A percentile compares a stretch with the other conserved stretches of the same genome.
These are phyloP conservation scores for Scortechinia acanthostroma DNA, from an alignment of 2,329 filamentous ascomycete species.

Conservation along the genomic window DNA sequence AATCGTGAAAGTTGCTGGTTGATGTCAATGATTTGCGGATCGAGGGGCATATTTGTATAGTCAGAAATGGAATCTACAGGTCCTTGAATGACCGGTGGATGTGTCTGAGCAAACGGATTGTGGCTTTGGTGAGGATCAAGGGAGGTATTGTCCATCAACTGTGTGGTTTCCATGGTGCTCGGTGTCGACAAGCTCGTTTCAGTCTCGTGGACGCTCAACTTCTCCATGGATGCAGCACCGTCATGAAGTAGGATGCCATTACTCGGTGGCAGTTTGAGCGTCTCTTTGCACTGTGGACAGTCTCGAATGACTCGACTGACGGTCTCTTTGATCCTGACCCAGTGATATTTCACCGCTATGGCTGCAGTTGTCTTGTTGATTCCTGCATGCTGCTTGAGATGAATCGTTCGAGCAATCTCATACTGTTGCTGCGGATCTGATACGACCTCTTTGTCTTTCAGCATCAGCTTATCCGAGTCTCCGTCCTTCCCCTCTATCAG, in stretches of 20 bases:
- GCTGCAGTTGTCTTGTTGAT: slow-evolving; percentile 67
- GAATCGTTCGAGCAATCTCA: slow-evolving; percentile 52
- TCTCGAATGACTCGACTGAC: slow-evolving; percentile 62
- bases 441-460: slow-evolving; percentile 66
- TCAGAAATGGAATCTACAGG: slow-evolving; percentile 23
- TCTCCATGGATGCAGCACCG: slow-evolving; percentile 11
- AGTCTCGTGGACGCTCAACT: too few species aligned
- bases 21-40: slow-evolving; percentile 46
- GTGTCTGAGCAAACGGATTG: background rate
- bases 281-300: slow-evolving; percentile 57
- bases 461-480: slow-evolving; percentile 47
- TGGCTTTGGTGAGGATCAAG: background rate
- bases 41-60: slow-evolving; percentile 41
- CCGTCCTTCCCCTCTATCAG: slow-evolving; percentile 64
- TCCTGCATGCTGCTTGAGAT: slow-evolving; percentile 51
- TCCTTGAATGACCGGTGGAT: slow-evolving; percentile 6
- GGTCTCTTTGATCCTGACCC: slow-evolving; percentile 66
- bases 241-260: slow-evolving; percentile 55
- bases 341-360: slow-evolving; percentile 62
- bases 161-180: background rate
- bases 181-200: background rate
- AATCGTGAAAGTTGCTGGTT: slow-evolving; percentile 20
- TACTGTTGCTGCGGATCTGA: slow-evolving; percentile 61
- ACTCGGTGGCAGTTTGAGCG: slow-evolving; percentile 41
- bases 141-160: background rate